Evolutionary conservation across 2,329 filamentous ascomycete species (phyloP), one percentile per base, ranked within the genome.

Genomic region (Trichoderma breve): DNA sequence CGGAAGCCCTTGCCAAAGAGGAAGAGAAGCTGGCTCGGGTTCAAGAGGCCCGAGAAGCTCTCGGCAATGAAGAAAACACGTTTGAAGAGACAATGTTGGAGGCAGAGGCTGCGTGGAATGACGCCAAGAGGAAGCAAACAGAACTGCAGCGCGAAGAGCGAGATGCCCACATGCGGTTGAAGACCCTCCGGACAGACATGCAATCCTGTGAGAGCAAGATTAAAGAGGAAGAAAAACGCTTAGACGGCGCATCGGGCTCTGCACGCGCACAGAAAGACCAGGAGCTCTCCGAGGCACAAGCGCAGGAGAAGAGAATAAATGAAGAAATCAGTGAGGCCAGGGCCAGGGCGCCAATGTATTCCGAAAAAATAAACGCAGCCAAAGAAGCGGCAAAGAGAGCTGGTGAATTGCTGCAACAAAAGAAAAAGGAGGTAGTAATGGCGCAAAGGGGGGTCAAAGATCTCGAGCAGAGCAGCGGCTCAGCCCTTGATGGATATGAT

Each of bases 231-330:
- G 84, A 88, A 75, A 79, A 83, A 62, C 89, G 91, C 4, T 85
- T 97, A 8, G 86, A 88, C 57, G 87, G 90, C 58, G 87, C 89
- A 3, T 91, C 92, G 75, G 93, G 94, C 47, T 92, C 92, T 30
- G 88, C 88, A 28, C 89, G 92, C 77, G 84, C 88, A 9, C 84
- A 86, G 74, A 93, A 90, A 76, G 83, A 88, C 21, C 89, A 89
- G 14, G 88, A 90, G 76, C 78, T 85, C 28, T 73, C 76, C 4
- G 75, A 79, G 26, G 78, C 80, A 24, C 73, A 71, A 4, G 75
- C 74, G 2, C 74, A 74, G 30, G 80, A 82, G 58, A 74, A 74
- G 58, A 66, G 73, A 1, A 51, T 82, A 9, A 74, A 76, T 24
- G 74, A 78, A 8, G 74, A 77, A 18, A 78, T 81, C 18, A 74